Evolutionary conservation across 1,284 basidiomycete species (phyloP).

Genomic region (Tylopilus sp.): DNA sequence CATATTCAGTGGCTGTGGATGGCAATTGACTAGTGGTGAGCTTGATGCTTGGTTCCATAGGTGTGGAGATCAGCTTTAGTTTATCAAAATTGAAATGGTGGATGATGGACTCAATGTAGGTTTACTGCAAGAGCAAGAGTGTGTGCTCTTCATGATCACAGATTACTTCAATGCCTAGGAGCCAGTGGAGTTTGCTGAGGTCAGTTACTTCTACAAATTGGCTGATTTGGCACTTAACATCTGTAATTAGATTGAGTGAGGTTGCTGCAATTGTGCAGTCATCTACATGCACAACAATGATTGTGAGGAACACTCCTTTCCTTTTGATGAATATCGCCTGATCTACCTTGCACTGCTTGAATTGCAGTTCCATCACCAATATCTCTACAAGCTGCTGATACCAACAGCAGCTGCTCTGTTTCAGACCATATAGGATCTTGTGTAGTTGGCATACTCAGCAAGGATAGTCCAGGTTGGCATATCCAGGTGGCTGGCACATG

Average conservation of each 20-base stretch:
- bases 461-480: no score
- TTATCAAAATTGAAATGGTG: neutral
- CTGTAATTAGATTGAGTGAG: neutral
- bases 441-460: no score
- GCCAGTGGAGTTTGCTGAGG: constrained; percentile 1
- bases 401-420: neutral
- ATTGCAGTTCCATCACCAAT: neutral
- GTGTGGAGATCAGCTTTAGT: neutral
- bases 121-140: neutral
- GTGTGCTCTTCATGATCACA: neutral
- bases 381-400: neutral
- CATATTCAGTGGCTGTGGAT: no score
- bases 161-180: constrained; percentile 10
- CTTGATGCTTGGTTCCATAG: no score
- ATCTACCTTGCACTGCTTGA: neutral
- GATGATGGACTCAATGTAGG: constrained; percentile 7
- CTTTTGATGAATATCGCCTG: neutral
- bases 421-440: no score
- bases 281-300: constrained; percentile 6
- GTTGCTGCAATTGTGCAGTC: neutral
- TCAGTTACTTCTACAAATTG: constrained; percentile 1
- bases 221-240: neutral
- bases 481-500: no score
- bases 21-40: no score
- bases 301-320: neutral